A percentile compares a stretch with the other conserved stretches of the same genome.
Conservation (phyloP, 176 grass and related monocot genomes). For the Alopecurus myosuroides region DNA sequence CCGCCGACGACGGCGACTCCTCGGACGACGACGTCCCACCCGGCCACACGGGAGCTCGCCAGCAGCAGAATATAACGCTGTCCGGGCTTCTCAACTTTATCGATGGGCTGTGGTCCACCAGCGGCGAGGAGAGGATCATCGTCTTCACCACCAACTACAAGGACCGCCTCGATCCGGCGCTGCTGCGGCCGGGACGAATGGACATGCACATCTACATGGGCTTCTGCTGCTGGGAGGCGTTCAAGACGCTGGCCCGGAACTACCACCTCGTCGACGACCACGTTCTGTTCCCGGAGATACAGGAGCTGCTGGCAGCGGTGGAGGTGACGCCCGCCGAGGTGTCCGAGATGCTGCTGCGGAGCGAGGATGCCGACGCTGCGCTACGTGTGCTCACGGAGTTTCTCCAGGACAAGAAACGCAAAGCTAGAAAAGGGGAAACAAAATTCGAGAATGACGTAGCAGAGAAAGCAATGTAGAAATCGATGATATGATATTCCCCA, state of each 20-base stretch:
- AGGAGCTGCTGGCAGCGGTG: background rate
- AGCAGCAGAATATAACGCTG: background rate
- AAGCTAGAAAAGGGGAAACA: background rate
- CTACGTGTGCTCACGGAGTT: conserved; percentile 19
- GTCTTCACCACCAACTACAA: conserved; percentile 92
- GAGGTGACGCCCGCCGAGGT: conserved; percentile 30
- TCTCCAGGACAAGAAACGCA: background rate
- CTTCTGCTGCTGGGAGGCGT: conserved; percentile 37
- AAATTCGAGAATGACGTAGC: background rate
- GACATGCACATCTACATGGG: conserved; percentile 78
- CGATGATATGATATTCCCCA: no score
- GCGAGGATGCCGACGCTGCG: background rate
- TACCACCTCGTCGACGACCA: conserved; percentile 36
- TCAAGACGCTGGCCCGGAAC: conserved; percentile 24
- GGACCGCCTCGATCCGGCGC: conserved; percentile 65
- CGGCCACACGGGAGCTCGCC: background rate
- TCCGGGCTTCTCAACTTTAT: conserved; percentile 44
- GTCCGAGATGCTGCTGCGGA: conserved; percentile 27
- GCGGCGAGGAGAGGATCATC: conserved; percentile 77
- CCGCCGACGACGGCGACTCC: background rate
- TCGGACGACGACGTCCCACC: background rate
- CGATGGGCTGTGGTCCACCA: conserved; percentile 45
- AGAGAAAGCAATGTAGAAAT: background rate
- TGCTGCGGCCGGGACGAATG: conserved; percentile 78
- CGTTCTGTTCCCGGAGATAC: conserved; percentile 15